phyloP scores from a whole-genome alignment of 495 filamentous ascomycete species.

The Symbiotaphrina buchneri region DNA sequence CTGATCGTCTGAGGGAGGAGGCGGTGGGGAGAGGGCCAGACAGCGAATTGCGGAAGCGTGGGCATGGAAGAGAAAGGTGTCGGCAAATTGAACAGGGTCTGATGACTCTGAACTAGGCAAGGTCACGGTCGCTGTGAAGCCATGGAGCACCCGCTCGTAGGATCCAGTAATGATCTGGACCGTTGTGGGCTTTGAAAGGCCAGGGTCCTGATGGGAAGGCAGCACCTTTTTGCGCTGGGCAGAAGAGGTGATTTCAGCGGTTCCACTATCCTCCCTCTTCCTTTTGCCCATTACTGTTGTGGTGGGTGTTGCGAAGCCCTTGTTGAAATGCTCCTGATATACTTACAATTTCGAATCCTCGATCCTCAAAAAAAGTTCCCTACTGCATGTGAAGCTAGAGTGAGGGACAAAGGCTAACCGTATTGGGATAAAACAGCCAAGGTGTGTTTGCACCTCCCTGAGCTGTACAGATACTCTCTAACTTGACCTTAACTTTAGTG shows the following conservation, averaged over 20 bases:
- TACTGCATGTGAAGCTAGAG: too few species aligned
- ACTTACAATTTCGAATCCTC: too few species aligned
- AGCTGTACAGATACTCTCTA: too few species aligned
- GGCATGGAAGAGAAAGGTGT: conserved; percentile 90
- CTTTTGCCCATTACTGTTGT: conserved; percentile 54
- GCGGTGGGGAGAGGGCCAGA: conserved; percentile 64
- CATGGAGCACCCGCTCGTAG: conserved; percentile 87
- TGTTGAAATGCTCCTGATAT: too few species aligned
- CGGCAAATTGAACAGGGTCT: conserved; percentile 40
- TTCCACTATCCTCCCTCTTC: conserved; percentile 30
- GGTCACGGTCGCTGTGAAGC: conserved; percentile 50
- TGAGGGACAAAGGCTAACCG: too few species aligned
- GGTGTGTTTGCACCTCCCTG: too few species aligned
- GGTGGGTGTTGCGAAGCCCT: background rate
- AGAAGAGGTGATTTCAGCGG: conserved; percentile 6
- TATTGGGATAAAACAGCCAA: too few species aligned
- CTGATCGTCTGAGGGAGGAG: conserved; percentile 22
- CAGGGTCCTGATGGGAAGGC: conserved; percentile 3
- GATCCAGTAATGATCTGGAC: conserved; percentile 85
- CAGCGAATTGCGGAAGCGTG: conserved; percentile 80
- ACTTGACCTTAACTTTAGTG: too few species aligned
- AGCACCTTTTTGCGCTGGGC: conserved; percentile 8
- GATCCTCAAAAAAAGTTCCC: too few species aligned
- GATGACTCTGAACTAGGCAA: background rate
- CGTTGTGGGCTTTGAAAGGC: conserved; percentile 19